phyloP scores from a whole-genome alignment of 306 rosid species.

The Cicer pinnatifidum region DNA sequence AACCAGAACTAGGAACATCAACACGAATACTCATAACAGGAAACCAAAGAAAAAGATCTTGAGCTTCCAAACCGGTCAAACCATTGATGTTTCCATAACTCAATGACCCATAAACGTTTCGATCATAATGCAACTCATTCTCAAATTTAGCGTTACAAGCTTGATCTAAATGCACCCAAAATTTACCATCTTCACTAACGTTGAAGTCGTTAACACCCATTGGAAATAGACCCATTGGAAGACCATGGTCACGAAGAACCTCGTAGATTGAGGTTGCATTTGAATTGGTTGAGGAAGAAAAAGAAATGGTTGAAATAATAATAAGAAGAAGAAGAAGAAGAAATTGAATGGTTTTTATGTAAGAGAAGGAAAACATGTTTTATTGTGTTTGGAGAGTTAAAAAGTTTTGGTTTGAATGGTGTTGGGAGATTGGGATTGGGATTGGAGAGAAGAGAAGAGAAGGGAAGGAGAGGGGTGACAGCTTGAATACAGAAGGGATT shows the following conservation, averaged over 20 bases:
- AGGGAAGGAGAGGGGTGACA: slow-evolving; percentile 56
- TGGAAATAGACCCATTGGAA: slow-evolving; percentile 83
- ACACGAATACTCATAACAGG: slow-evolving; percentile 74
- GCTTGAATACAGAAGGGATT: slow-evolving; percentile 67
- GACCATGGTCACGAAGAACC: slow-evolving; percentile 61
- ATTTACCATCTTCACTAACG: slow-evolving; percentile 53
- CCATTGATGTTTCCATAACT: slow-evolving; percentile 66
- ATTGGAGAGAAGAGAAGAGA: slow-evolving; percentile 26
- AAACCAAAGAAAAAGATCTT: slow-evolving; percentile 89
- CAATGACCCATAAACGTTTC: slow-evolving; percentile 70
- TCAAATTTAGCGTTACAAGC: slow-evolving; percentile 91
- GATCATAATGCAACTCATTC: slow-evolving; percentile 78
- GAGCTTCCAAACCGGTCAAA: slow-evolving; percentile 71
- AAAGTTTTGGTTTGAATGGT: not conserved
- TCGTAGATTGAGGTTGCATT: slow-evolving; percentile 61
- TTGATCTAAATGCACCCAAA: slow-evolving; percentile 70
- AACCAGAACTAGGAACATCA: slow-evolving; percentile 81
- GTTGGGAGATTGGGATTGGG: slow-evolving; percentile 30
- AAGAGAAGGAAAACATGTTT: slow-evolving; percentile 42
- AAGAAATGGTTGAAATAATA: not conserved
- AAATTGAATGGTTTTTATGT: not conserved
- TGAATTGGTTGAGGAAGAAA: slow-evolving; percentile 6
- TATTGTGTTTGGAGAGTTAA: not conserved
- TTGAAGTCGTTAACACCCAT: slow-evolving; percentile 66
- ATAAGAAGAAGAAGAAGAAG: not conserved